A percentile compares a stretch with the other conserved stretches of the same genome.
These are phyloP conservation scores for Myxozyma neglecta DNA, from an alignment of 805 yeast species.

Conservation along the genomic window DNA sequence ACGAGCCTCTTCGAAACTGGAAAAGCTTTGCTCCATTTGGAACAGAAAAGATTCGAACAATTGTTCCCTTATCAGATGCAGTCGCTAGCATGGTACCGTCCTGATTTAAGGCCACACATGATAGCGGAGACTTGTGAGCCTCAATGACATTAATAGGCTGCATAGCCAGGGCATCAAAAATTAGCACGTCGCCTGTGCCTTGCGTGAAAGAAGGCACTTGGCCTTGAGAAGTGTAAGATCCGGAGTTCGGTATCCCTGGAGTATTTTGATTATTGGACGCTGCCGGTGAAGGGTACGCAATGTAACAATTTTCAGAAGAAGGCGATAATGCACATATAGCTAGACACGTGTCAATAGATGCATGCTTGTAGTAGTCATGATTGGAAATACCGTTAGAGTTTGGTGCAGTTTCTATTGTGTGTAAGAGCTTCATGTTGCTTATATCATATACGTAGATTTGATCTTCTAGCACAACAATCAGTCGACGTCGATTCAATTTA, in stretches of 20 bases:
- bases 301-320: constrained; percentile 49
- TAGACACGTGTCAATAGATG: background rate
- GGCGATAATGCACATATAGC: constrained; percentile 44
- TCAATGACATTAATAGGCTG: constrained; percentile 78
- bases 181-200: constrained; percentile 62
- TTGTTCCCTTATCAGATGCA: constrained; percentile 86
- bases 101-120: constrained; percentile 63
- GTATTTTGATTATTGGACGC: constrained; percentile 28
- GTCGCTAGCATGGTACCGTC: constrained; percentile 85
- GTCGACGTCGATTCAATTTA: constrained; percentile 75
- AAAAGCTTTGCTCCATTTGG: constrained; percentile 53
- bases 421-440: constrained; percentile 79
- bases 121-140: constrained; percentile 80
- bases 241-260: constrained; percentile 28
- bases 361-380: background rate
- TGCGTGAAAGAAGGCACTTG: constrained; percentile 21
- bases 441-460: constrained; percentile 88
- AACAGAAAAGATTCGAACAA: constrained; percentile 76
- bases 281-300: constrained; percentile 57
- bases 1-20: constrained; percentile 83
- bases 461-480: constrained; percentile 73
- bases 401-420: constrained; percentile 60
- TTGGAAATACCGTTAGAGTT: constrained; percentile 43
- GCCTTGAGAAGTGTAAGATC: constrained; percentile 15
- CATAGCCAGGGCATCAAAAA: constrained; percentile 73